A percentile compares a stretch with the other conserved stretches of the same genome.
phyloP scores from a whole-genome alignment of 352 stramenopile species.

The Phytophthora quininea region DNA sequence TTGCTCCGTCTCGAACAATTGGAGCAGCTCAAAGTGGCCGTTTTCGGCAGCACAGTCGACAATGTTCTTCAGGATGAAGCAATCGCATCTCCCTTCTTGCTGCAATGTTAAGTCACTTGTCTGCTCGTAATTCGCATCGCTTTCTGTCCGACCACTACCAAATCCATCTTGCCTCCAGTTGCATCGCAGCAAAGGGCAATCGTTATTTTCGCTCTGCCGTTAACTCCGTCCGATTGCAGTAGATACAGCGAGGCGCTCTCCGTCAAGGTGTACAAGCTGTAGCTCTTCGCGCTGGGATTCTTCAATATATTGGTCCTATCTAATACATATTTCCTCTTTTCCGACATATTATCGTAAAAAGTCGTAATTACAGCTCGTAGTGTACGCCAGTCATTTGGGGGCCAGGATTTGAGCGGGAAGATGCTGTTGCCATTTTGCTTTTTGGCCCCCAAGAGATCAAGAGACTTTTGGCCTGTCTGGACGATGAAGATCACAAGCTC shows the following conservation, averaged over 20 bases:
- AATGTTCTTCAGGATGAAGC: background rate
- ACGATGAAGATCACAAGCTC: slow-evolving; percentile 87
- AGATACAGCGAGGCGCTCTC: background rate
- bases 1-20: background rate
- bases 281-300: background rate
- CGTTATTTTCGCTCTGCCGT: background rate
- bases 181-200: background rate
- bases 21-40: background rate
- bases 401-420: background rate
- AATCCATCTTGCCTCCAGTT: background rate
- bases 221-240: background rate
- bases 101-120: too few relatives aligned
- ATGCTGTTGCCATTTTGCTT: slow-evolving; percentile 29
- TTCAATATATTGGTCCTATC: background rate
- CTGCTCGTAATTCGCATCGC: too few relatives aligned
- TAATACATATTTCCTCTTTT: too few relatives aligned
- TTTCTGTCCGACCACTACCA: background rate
- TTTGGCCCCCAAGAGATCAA: background rate
- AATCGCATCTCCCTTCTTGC: too few relatives aligned
- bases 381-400: too few relatives aligned
- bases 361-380: too few relatives aligned
- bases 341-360: background rate
- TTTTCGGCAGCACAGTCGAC: background rate
- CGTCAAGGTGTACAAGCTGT: background rate
- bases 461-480: slow-evolving; percentile 31